A percentile compares a stretch with the other conserved stretches of the same genome.
These are phyloP conservation scores for Aspergillus fructus DNA, from an alignment of 2,329 filamentous ascomycete species.

Conservation along the genomic window DNA sequence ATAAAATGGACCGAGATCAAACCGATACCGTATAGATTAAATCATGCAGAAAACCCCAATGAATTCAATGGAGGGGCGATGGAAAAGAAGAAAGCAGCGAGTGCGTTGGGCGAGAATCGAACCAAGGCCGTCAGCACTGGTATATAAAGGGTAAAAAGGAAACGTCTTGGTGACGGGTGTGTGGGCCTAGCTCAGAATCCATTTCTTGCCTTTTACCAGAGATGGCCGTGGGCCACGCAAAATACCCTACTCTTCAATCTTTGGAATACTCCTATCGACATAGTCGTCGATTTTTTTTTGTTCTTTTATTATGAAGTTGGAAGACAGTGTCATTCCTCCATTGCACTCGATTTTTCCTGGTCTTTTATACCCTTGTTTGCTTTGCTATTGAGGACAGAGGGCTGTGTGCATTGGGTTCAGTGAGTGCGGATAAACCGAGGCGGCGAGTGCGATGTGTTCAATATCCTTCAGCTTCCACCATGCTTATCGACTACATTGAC, in stretches of 20 bases:
- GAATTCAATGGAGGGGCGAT: neutral
- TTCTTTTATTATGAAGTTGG: conserved; percentile 21
- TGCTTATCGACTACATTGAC: neutral
- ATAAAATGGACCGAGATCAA: neutral
- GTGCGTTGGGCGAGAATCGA: neutral
- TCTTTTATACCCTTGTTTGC: neutral
- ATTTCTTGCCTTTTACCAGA: conserved; percentile 81
- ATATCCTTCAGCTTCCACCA: neutral
- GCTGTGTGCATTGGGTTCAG: neutral
- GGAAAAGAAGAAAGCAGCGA: neutral
- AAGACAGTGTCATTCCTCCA: neutral
- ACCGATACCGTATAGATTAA: neutral
- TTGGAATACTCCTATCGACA: conserved; percentile 52
- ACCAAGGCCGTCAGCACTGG: neutral
- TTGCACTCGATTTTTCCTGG: neutral
- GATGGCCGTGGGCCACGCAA: conserved; percentile 68
- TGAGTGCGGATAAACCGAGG: conserved; percentile 1
- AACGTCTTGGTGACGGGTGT: neutral
- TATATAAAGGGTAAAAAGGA: neutral
- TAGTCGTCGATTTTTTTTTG: conserved; percentile 44
- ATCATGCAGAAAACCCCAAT: no score
- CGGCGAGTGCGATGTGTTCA: neutral
- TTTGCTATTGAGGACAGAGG: neutral
- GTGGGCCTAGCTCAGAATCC: conserved; percentile 62
- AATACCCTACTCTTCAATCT: conserved; percentile 60